phyloP scores from a whole-genome alignment of 2,329 filamentous ascomycete species.

The Stromatinia cepivora region DNA sequence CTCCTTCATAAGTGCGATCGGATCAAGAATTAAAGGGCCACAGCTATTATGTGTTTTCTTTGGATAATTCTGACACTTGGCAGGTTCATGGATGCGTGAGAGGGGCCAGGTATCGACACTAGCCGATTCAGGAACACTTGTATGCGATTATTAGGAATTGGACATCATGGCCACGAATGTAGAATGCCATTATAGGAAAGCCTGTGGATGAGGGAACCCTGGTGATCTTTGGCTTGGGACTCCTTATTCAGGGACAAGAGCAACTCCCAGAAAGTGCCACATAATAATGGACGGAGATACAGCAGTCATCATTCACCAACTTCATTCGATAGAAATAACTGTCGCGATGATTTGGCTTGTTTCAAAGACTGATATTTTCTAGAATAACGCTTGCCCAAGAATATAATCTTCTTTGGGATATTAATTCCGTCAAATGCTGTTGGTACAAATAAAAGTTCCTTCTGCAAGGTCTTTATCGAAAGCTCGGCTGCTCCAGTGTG shows the following conservation, averaged over 20 bases:
- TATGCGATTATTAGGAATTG: background rate
- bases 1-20: background rate
- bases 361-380: background rate
- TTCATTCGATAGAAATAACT: background rate
- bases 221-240: background rate
- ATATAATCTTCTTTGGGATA: background rate
- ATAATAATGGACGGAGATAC: background rate
- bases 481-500: background rate
- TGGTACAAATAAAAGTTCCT: background rate
- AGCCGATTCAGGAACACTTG: background rate
- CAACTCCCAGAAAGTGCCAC: background rate
- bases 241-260: background rate
- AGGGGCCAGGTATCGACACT: background rate
- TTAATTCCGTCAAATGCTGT: background rate
- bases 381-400: background rate
- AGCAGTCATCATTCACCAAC: background rate
- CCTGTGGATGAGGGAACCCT: background rate
- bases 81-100: background rate
- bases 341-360: background rate
- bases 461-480: background rate
- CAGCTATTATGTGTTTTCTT: background rate
- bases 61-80: background rate
- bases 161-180: background rate
- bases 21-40: background rate
- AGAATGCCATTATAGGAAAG: no score